Evolutionary conservation across 495 filamentous ascomycete genomes (phyloP).

Genomic region (Xylaria grammica): DNA sequence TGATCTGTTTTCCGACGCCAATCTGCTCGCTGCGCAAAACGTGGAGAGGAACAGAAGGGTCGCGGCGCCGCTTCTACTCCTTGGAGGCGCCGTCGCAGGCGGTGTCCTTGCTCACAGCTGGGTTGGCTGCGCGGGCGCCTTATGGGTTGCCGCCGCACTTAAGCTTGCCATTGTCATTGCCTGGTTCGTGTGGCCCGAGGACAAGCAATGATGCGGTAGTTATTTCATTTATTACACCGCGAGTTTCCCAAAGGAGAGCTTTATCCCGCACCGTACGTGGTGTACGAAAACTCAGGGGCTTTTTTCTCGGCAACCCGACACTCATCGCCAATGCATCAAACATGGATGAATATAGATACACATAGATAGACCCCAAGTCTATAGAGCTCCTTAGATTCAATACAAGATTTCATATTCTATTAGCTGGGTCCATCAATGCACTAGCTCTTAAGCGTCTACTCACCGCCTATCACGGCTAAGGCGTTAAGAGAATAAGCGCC

Average conservation of each 20-base stretch:
- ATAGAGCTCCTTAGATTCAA: too few relatives aligned
- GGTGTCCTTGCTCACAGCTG: constrained; percentile 62
- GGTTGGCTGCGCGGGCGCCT: constrained; percentile 62
- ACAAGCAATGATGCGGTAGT: constrained; percentile 17
- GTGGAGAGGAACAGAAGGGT: constrained; percentile 63
- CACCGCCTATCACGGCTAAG: too few relatives aligned
- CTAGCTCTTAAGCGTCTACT: too few relatives aligned
- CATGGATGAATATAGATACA: too few relatives aligned
- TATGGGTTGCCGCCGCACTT: constrained; percentile 65
- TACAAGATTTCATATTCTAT: too few relatives aligned
- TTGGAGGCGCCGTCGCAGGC: constrained; percentile 64
- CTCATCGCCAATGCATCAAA: too few relatives aligned
- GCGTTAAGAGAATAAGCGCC: too few relatives aligned
- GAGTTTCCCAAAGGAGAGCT: neutral
- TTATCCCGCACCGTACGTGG: neutral
- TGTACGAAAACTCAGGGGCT: neutral
- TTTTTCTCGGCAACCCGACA: neutral
- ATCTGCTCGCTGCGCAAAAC: constrained; percentile 57
- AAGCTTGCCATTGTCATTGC: constrained; percentile 58
- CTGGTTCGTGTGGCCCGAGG: constrained; percentile 64
- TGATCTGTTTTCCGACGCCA: constrained; percentile 69
- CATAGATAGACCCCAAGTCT: too few relatives aligned
- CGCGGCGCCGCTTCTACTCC: constrained; percentile 61
- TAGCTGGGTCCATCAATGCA: too few relatives aligned
- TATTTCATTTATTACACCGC: too few relatives aligned